Evolutionary conservation across 768 basidiomycete species (phyloP), one percentile per base, ranked within the genome.

Genomic region (Rubroboletus pulcherrimus): DNA sequence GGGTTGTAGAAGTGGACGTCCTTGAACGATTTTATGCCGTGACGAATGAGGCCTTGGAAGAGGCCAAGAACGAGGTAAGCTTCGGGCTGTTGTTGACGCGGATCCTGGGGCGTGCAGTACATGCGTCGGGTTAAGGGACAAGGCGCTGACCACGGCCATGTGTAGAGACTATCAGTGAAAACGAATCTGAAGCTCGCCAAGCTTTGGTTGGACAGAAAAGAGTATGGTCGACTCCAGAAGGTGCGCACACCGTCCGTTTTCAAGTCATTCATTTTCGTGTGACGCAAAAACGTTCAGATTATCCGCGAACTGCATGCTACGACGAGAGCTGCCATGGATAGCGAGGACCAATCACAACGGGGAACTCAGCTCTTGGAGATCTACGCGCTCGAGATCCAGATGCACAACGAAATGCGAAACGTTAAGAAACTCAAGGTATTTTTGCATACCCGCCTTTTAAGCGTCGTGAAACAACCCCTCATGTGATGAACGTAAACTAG

Each of bases 301-400:
- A 82, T 93, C 60, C 79, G 84, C 43, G 91, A 93, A 61, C 75
- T 93, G 26, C 86, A 93, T 63, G 72, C 71, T 37, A 81, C 86
- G 8, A 91, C 89, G 7, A 76, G 76, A 24, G 77, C 80, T 12
- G 74, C 74, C 24, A 81, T 77, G 51, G 87, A 89, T 43, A 84
- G 78, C 40, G 91, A 82, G 52, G 88, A 91, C 62, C 87, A 91
- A 66, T 96, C 96, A 43, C 95, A 97, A 70, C 86, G 90, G 49
- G 95, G 95, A 12, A 97, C 96, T 1, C 87, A 97, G 59, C 79
- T 98, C 10, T 81, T 98, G 29, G 97, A 99, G 73, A 93, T 98
- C 38, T 98, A 98, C 65, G 96, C 97, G 1, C 84, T 98, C 40
- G 97, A 99, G 71, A 99, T 99, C 54, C 95, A 98, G 69, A 99